Evolutionary conservation across 2,329 filamentous ascomycete genomes (phyloP), one percentile per base, ranked within the genome.

Genomic region (Microdochium bolleyi): DNA sequence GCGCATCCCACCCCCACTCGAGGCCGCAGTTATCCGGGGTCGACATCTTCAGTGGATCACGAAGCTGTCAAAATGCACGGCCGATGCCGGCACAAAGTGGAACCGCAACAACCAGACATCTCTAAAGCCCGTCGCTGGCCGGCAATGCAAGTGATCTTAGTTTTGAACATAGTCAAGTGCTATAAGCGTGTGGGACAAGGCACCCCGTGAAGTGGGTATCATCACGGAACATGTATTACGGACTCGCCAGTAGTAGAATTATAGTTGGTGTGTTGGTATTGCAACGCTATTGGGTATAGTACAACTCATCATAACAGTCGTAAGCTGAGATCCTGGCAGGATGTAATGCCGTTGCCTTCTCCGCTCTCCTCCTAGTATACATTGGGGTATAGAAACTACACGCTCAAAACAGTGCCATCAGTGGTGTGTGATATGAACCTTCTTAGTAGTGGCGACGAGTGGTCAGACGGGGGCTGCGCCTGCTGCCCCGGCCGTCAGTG

Each of bases 401-500:
- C 13, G 34, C 34, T 14, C n/a, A 19, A 38, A 38, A 38, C n/a
- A 38, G 3, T 38, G 5, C 5, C 34, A 24, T 46, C 16, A 22
- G 21, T 7, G 9, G n/a, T 19, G 8, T 5, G 16, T 46, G 2
- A 24, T 5, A 5, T 30, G 27, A 30, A 30, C 27, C 49, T 22
- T 3, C 34, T 46, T 27, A 44, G 24, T 51, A 41, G 49, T 51
- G 44, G 50, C 38, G 50, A 37, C 51, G 57, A 13, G 41, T 46
- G 8, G 41, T 46, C 16, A 46, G 41, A 22, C 41, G 41, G 7
- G 48, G 25, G 50, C 54, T 58, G 53, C 66, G 72, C 55, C 65
- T 76, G 53, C 72, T 75, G 54, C 82, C 81, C 37, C 84, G 80
- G 2, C 86, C 86, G 67, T 89, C 87, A 49, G 86, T 89, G 41